Evolutionary conservation across 1,284 basidiomycete species (phyloP).

Genomic region (Ustilago trichophora): DNA sequence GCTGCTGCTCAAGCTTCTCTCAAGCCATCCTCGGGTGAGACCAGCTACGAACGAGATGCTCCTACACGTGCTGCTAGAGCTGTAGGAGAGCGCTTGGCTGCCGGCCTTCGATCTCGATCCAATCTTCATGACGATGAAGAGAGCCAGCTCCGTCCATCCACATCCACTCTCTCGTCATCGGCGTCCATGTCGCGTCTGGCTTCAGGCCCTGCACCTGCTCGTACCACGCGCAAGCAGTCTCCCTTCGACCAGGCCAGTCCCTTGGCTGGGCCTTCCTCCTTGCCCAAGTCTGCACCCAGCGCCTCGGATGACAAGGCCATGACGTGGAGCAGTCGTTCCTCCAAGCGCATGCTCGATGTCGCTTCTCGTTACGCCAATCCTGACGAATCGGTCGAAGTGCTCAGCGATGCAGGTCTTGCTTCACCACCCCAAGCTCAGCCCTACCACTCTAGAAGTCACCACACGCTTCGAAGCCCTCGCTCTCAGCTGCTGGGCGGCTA

Average conservation of each 20-base stretch:
- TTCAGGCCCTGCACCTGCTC: constrained; percentile 17
- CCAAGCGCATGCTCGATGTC: constrained; percentile 29
- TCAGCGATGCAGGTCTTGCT: constrained; percentile 17
- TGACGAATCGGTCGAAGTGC: constrained; percentile 8
- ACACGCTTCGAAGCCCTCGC: constrained; percentile 31
- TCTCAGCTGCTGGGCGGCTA: constrained; percentile 24
- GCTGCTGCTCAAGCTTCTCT: constrained; percentile 29
- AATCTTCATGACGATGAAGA: constrained; percentile 38
- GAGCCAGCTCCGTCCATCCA: constrained; percentile 25
- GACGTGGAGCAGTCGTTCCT: constrained; percentile 31
- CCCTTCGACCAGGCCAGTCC: constrained; percentile 7
- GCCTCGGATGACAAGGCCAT: constrained; percentile 14
- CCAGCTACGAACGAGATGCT: constrained; percentile 24
- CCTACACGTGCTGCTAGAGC: constrained; percentile 44
- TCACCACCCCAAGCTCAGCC: constrained; percentile 17
- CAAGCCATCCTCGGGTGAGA: constrained; percentile 3
- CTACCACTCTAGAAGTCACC: constrained; percentile 7
- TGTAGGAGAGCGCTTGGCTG: constrained; percentile 43
- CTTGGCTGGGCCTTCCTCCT: constrained; percentile 22
- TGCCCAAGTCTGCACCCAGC: constrained; percentile 2
- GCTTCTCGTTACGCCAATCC: constrained; percentile 2
- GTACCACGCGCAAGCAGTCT: constrained; percentile 9
- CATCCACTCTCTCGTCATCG: constrained; percentile 16
- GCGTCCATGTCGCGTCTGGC: constrained; percentile 30
- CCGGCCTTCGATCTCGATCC: constrained; percentile 36